A percentile compares a stretch with the other conserved stretches of the same genome.
phyloP scores from a whole-genome alignment of 169 alveolate genomes.

The Plasmodium coatneyi region DNA sequence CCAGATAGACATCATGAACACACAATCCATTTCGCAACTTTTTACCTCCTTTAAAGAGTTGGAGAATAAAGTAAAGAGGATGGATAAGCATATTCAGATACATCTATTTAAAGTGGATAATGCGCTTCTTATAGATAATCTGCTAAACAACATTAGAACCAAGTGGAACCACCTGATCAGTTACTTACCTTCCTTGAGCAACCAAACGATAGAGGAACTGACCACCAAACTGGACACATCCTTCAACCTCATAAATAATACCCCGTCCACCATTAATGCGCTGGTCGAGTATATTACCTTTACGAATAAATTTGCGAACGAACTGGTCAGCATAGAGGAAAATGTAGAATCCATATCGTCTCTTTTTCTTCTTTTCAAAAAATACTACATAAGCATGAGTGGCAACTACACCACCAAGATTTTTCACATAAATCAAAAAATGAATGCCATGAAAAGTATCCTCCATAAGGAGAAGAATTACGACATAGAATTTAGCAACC shows the following conservation, averaged over 20 bases:
- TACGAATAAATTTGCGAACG: neutral
- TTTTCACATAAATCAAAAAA: conserved; percentile 52
- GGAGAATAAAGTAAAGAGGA: conserved; percentile 27
- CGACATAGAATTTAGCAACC: conserved; percentile 10
- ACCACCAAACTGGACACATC: conserved; percentile 3
- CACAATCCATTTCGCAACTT: neutral
- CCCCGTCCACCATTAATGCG: conserved; percentile 4
- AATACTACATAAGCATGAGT: conserved; percentile 44
- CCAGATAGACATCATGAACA: conserved; percentile 42
- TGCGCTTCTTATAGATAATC: conserved; percentile 1
- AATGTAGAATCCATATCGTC: conserved; percentile 37
- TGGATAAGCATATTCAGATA: conserved; percentile 14
- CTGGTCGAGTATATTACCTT: conserved; percentile 34
- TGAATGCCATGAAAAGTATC: conserved; percentile 16
- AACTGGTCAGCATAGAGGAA: conserved; percentile 40
- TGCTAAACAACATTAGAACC: conserved; percentile 19
- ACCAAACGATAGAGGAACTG: conserved; percentile 10
- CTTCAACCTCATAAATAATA: conserved; percentile 18
- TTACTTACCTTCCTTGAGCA: conserved; percentile 54
- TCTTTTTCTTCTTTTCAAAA: conserved; percentile 34
- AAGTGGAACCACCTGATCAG: conserved; percentile 31
- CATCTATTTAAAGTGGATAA: conserved; percentile 36
- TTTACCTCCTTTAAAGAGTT: conserved; percentile 29
- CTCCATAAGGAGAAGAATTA: conserved; percentile 27
- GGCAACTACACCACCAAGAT: conserved; percentile 45